phyloP scores from a whole-genome alignment of 78 protist species.

The Tieghemostelium lacteum region DNA sequence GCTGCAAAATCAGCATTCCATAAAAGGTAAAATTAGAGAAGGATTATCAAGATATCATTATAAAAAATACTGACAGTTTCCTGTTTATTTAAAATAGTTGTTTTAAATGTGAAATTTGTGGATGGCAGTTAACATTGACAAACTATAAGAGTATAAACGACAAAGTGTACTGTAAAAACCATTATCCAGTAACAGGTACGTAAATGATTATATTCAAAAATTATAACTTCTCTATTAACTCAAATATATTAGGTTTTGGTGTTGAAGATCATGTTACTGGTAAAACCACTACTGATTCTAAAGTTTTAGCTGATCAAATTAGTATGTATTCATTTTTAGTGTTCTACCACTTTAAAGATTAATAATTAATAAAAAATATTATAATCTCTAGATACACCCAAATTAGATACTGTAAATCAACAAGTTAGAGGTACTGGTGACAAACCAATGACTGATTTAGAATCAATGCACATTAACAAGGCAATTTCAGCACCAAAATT shows the following conservation, averaged over 20 bases:
- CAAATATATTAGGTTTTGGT: no score
- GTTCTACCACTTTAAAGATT: neutral
- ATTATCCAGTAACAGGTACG: conserved; percentile 72
- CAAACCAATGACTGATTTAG: conserved; percentile 3
- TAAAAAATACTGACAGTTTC: neutral
- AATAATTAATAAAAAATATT: neutral
- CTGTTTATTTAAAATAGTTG: neutral
- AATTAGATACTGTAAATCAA: conserved; percentile 32
- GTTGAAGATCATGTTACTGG: conserved; percentile 6
- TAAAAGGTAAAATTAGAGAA: conserved; percentile 18
- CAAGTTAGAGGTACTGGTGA: conserved; percentile 41
- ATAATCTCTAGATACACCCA: conserved; percentile 36
- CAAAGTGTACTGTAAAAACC: conserved; percentile 49
- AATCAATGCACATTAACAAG: neutral
- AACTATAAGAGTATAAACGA: conserved; percentile 46
- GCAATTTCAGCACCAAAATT: conserved; percentile 66
- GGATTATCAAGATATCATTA: neutral
- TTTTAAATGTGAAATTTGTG: neutral
- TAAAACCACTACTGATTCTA: neutral
- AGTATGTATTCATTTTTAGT: conserved; percentile 7
- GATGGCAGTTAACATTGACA: conserved; percentile 47
- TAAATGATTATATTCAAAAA: no score
- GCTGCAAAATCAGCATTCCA: conserved; percentile 33
- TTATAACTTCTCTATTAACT: no score
- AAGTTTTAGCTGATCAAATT: neutral